Percentiles rank a stretch among this genome's conserved stretches.
Conservation (phyloP, 306 rosid genomes). For the Cucumis hystrix region DNA sequence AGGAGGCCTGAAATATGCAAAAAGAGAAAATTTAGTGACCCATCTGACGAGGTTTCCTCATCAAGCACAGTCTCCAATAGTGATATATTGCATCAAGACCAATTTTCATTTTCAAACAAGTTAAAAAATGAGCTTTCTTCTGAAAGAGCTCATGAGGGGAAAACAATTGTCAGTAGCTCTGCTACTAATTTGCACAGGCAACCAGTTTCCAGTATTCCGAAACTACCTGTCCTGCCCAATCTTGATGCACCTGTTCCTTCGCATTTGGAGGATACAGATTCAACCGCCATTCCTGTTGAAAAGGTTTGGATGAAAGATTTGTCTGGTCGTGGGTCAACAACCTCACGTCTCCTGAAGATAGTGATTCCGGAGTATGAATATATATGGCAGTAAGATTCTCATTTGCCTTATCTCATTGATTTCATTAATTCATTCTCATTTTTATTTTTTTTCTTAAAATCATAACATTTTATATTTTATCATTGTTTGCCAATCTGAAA, state of each 20-base stretch:
- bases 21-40: slow-evolving; percentile 41
- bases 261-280: slow-evolving; percentile 22
- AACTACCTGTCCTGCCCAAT: slow-evolving; percentile 17
- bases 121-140: slow-evolving; percentile 21
- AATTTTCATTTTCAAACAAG: slow-evolving; percentile 24
- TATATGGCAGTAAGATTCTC: slow-evolving; percentile 73
- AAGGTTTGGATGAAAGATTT: slow-evolving; percentile 33
- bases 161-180: slow-evolving; percentile 24
- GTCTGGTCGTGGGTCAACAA: slow-evolving; percentile 15
- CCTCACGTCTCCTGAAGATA: slow-evolving; percentile 25
- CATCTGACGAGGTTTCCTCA: slow-evolving; percentile 32
- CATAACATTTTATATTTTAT: background rate
- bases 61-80: slow-evolving; percentile 27
- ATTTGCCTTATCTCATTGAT: slow-evolving; percentile 4
- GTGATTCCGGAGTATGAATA: slow-evolving; percentile 66
- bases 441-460: background rate
- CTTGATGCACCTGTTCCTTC: slow-evolving; percentile 20
- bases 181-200: slow-evolving; percentile 20
- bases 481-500: slow-evolving; percentile 5
- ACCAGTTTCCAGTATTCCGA: slow-evolving; percentile 8
- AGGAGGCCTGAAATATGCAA: slow-evolving; percentile 67
- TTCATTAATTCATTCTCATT: slow-evolving; percentile 5
- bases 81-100: slow-evolving; percentile 34
- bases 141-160: slow-evolving; percentile 30
- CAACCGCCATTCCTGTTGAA: slow-evolving; percentile 18